Evolutionary conservation across 768 basidiomycete genomes (phyloP).

Genomic region (Leccinum boreale): DNA sequence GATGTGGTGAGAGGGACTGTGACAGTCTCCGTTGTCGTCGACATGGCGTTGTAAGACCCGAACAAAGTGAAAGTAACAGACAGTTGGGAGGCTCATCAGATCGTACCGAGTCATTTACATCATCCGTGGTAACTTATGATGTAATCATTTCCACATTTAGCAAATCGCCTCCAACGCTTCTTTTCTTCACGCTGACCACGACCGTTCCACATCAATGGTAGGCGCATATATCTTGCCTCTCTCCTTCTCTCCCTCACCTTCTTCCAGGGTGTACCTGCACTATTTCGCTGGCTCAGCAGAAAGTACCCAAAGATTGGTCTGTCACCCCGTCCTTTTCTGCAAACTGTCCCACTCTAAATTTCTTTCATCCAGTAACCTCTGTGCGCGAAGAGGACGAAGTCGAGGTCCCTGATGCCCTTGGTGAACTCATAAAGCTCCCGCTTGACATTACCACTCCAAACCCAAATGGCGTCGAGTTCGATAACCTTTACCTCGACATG

Average conservation of each 20-base stretch:
- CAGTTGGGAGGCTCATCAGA: not conserved
- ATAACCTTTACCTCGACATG: slow-evolving; percentile 98
- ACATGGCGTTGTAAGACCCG: slow-evolving; percentile 10
- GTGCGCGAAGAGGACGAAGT: slow-evolving; percentile 85
- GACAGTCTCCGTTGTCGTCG: slow-evolving; percentile 25
- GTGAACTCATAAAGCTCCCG: slow-evolving; percentile 65
- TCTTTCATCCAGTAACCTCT: slow-evolving; percentile 49
- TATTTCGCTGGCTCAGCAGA: slow-evolving; percentile 98
- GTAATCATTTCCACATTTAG: slow-evolving; percentile 16
- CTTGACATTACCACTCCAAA: slow-evolving; percentile 78
- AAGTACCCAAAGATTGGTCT: slow-evolving; percentile 97
- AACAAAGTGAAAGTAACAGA: no score
- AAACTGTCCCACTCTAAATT: not conserved
- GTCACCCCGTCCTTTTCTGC: slow-evolving; percentile 22
- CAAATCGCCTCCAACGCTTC: not conserved
- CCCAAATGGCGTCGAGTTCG: slow-evolving; percentile 95
- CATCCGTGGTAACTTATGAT: slow-evolving; percentile 17
- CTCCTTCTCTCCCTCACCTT: not conserved
- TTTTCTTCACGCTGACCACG: not conserved
- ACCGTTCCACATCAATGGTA: slow-evolving; percentile 19
- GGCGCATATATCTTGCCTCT: not conserved
- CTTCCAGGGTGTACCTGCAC: slow-evolving; percentile 88
- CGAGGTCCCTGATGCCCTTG: slow-evolving; percentile 64
- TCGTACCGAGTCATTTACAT: not conserved
- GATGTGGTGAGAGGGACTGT: slow-evolving; percentile 6